Conservation (phyloP, 768 basidiomycete genomes). For the Crassisporium funariophilum region DNA sequence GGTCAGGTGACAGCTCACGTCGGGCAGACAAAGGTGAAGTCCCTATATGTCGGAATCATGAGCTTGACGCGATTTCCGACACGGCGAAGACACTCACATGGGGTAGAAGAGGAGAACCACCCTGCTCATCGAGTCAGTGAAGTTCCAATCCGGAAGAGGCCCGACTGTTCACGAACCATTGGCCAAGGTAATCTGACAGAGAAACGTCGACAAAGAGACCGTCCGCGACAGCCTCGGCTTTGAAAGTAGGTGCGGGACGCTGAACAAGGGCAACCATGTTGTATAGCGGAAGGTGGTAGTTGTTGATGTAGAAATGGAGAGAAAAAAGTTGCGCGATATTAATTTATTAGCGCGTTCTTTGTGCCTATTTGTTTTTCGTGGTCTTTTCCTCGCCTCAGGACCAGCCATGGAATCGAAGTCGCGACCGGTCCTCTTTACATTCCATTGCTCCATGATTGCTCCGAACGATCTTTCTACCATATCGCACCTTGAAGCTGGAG, state of each 20-base stretch:
- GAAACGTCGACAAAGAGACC: constrained; percentile 79
- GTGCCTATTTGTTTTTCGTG: constrained; percentile 19
- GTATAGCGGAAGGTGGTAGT: not conserved
- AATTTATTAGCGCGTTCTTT: constrained; percentile 28
- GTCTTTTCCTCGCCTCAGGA: constrained; percentile 2
- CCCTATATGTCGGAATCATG: constrained; percentile 42
- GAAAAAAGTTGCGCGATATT: constrained; percentile 12
- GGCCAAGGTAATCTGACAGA: constrained; percentile 70
- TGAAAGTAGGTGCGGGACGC: constrained; percentile 84
- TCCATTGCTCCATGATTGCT: no score
- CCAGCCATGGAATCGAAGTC: no score
- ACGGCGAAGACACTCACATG: constrained; percentile 63
- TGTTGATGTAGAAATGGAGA: not conserved
- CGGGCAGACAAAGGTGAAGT: constrained; percentile 91
- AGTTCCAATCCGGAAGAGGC: constrained; percentile 6
- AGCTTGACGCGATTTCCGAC: not conserved
- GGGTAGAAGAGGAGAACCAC: constrained; percentile 95
- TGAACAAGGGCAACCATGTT: constrained; percentile 69
- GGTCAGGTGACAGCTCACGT: constrained; percentile 45
- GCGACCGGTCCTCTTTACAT: no score
- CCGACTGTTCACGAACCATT: constrained; percentile 60
- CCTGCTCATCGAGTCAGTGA: constrained; percentile 45
- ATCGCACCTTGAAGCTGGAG: no score
- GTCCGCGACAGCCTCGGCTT: constrained; percentile 70
- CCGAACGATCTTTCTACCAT: no score